Base-by-base conservation (phyloP, 129 eudicot species). In the Tagetes erecta region DNA sequence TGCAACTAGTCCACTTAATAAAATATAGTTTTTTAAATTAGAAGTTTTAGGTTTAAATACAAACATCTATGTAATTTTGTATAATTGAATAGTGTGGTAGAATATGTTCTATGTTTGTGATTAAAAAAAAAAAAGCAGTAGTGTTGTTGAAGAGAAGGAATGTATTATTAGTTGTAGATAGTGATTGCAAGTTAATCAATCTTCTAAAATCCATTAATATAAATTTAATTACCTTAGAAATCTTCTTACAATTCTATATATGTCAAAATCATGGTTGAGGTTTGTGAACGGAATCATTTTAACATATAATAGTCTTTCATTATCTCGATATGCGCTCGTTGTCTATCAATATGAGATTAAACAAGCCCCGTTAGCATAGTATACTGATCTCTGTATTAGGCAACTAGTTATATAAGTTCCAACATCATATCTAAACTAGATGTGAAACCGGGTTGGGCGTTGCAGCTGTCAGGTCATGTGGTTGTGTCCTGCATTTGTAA, bases 261-360 rank as follows among this genome's bases (percentile, higher is more conserved):
- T 76, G 80, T 76, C 80, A 56, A 67, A 44, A 76, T 76, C 68
- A 76, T 0, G 33, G 67, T 53, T 49, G 50, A 57, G 47, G 69
- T 56, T 76, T 50, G 68, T 34, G 68, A 56, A 76, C 47, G 75
- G 40, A 76, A 68, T 57, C 56, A 2, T 8, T 51, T 41, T 51
- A 27, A 75, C 31, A 8, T 9, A 10, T 55, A 20, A 3, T 53
- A 6, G 2, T 27, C 7, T 74, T 47, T 56, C 5, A 62, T 12
- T 36, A 41, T 36, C 13, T 58, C 1, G 31, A 4, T 3, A 27
- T 0, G 31, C 8, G 0, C 0, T 58, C 64, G 6, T 27, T 33
- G 2, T 27, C 0, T 59, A 59, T 36, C 3, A 59, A 33, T 59
- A 8, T 60, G 67, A 62, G 8, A 13, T 62, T 30, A 62, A 34